These are phyloP conservation scores for Ochetophila trinervis DNA, from an alignment of 306 rosid species.

Conservation along the genomic window DNA sequence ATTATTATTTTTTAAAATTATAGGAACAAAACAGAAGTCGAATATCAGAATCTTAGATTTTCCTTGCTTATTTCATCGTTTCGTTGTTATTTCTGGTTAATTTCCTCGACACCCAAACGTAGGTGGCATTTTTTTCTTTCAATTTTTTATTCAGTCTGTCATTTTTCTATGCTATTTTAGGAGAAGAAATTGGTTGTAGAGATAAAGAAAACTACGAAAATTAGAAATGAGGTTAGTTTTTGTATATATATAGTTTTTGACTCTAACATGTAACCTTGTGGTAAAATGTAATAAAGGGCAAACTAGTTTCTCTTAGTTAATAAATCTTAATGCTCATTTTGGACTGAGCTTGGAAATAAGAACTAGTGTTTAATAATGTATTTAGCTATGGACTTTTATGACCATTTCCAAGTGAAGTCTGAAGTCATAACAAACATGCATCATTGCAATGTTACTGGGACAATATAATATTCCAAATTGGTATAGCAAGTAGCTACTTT, in stretches of 20 bases:
- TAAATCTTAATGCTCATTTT: no score
- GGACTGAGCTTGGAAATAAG: no score
- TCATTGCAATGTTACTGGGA: no score
- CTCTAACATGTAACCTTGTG: not conserved
- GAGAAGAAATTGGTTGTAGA: constrained; percentile 93
- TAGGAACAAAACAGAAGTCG: not conserved
- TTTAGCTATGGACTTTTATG: no score
- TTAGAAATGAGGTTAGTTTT: constrained; percentile 78
- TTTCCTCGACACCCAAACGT: no score
- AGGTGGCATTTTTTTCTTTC: no score
- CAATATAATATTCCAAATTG: not conserved
- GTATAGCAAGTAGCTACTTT: not conserved
- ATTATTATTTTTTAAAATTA: no score
- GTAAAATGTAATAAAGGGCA: not conserved
- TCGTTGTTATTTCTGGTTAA: not conserved
- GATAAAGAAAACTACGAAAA: constrained; percentile 81
- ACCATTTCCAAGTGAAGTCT: no score
- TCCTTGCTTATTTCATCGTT: not conserved
- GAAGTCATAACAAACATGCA: no score
- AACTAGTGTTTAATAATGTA: not conserved
- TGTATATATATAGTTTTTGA: constrained; percentile 1
- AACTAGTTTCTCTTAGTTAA: no score
- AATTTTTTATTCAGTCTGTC: constrained; percentile 8
- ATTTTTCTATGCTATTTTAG: constrained; percentile 39
- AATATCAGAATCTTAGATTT: not conserved